Conservation (phyloP, 2,329 filamentous ascomycete genomes). For the Dryadomyces sulphureus region DNA sequence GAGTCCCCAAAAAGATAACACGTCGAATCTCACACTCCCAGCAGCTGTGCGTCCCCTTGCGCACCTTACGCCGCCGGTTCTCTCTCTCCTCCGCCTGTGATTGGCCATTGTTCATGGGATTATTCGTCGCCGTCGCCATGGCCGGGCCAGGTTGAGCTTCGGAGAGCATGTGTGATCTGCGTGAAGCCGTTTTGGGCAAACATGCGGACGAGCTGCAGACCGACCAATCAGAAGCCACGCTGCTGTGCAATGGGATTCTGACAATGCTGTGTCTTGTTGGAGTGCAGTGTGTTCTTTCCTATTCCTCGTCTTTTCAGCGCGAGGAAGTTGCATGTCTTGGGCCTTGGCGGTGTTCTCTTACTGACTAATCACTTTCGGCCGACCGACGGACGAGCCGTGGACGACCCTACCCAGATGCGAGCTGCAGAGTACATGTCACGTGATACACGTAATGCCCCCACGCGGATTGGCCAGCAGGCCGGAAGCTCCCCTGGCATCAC, state of each 20-base stretch:
- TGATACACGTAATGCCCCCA: not conserved
- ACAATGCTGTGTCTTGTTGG: no score
- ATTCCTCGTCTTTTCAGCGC: no score
- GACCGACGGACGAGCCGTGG: not conserved
- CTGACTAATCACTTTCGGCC: not conserved
- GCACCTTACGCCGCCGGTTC: constrained; percentile 26
- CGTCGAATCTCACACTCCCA: constrained; percentile 31
- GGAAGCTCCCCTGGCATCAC: not conserved
- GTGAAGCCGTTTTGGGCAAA: not conserved
- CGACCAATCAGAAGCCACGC: no score
- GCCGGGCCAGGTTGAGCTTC: no score
- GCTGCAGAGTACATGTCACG: not conserved
- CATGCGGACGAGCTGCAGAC: not conserved
- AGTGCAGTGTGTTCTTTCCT: no score
- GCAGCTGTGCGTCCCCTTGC: constrained; percentile 39
- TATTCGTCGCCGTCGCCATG: no score
- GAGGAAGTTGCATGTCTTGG: no score
- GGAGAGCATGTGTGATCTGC: no score
- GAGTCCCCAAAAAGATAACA: not conserved
- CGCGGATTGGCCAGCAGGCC: not conserved
- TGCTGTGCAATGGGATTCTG: no score
- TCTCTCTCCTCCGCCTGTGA: constrained; percentile 10
- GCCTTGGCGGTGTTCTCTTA: no score
- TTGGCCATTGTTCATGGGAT: no score
- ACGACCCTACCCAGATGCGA: no score